Evolutionary conservation across 2,329 filamentous ascomycete genomes (phyloP), one percentile per base, ranked within the genome.

Genomic region (Diaporthe citri): DNA sequence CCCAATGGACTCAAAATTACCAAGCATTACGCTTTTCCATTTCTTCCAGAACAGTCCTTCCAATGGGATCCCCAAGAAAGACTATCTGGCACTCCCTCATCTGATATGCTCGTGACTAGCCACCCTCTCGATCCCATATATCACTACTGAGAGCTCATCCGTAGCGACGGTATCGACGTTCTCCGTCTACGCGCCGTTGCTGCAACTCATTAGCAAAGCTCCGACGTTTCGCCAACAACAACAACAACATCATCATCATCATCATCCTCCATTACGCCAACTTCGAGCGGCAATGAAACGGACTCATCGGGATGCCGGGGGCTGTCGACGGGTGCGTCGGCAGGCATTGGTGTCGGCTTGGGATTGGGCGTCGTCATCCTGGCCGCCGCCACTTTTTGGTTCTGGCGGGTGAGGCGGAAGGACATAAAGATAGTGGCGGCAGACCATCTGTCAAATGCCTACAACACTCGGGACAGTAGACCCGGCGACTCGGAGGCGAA

Each of bases 141-240:
- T 41, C 25, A 64, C 60, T 6, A 64, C 60, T 3, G 17, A 64
- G 41, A 46, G 20, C 41, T 48, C 60, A 9, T 46, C 17, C 12
- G n/a, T 9, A 0, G 5, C 60, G 41, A 64, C 60, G 20, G n/a
- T 64, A 48, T 31, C 60, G 17, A 48, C 28, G 41, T 64, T 64
- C 25, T 31, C 60, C 17, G 41, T 28, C 22, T 31, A 46, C 8
- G 60, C 25, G 17, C 60, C 60, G 5, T 64, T 64, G 17, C 41
- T 64, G 10, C 60, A 64, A 34, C 39, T 48, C 25, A 48, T 64
- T 64, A 64, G 13, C 39, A 64, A n/a, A 64, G 41, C 60, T 64
- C 60, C 2, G 60, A 64, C 10, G 20, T 64, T 4, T 64, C 60
- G 25, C 4, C 41, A 7, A n/a, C 31, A 57, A 36, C 17, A 46